Percentiles rank a stretch among this genome's conserved stretches.
These are phyloP conservation scores for Gymnopus androsaceus DNA, from an alignment of 1,284 basidiomycete genomes.

Conservation along the genomic window DNA sequence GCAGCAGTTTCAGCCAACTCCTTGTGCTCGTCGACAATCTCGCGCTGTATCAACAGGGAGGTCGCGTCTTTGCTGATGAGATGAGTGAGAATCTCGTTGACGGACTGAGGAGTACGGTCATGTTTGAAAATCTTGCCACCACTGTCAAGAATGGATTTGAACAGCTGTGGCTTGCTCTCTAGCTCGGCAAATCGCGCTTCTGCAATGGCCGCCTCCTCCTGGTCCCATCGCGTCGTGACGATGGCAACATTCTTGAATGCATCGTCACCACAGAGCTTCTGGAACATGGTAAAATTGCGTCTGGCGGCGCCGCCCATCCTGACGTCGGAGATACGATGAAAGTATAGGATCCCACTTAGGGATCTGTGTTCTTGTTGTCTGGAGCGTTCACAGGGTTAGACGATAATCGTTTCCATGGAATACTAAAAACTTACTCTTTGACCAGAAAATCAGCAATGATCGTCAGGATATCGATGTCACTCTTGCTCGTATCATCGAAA, in stretches of 20 bases:
- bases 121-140: slow-evolving; percentile 40
- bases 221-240: slow-evolving; percentile 48
- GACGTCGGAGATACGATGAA: slow-evolving; percentile 50
- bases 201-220: slow-evolving; percentile 35
- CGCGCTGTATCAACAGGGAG: slow-evolving; percentile 41
- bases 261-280: slow-evolving; percentile 45
- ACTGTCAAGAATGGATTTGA: slow-evolving; percentile 39
- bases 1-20: slow-evolving; percentile 41
- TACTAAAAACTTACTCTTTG: slow-evolving; percentile 19
- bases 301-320: slow-evolving; percentile 43
- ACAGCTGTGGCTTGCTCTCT: slow-evolving; percentile 35
- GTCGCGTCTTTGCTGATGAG: slow-evolving; percentile 34
- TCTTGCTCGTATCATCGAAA: slow-evolving; percentile 36
- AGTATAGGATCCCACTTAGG: slow-evolving; percentile 45
- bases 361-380: slow-evolving; percentile 41
- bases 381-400: background rate
- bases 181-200: slow-evolving; percentile 38
- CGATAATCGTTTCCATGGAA: background rate
- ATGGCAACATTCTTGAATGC: slow-evolving; percentile 46
- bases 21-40: slow-evolving; percentile 42
- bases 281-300: slow-evolving; percentile 47
- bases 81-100: slow-evolving; percentile 31
- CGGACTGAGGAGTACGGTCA: slow-evolving; percentile 30
- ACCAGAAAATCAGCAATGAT: slow-evolving; percentile 28
- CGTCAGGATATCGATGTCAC: slow-evolving; percentile 32